Conservation (phyloP, 2,329 filamentous ascomycete species). For the Diaporthe citriasiana region DNA sequence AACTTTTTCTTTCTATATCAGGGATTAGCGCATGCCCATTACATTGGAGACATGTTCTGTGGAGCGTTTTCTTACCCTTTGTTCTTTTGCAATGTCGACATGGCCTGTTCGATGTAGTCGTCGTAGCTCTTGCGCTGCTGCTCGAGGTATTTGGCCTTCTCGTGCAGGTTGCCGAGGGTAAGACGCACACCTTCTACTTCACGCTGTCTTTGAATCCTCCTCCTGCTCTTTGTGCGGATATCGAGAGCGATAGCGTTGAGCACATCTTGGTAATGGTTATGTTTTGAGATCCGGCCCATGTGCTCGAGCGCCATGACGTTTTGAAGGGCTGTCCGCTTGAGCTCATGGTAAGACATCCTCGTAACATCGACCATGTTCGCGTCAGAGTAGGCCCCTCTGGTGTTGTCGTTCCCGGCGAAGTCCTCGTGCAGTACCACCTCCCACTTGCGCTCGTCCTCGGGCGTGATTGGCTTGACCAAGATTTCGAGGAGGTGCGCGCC, state of each 20-base stretch:
- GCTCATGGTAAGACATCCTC: constrained; percentile 88
- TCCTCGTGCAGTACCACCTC: constrained; percentile 85
- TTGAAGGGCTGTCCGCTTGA: constrained; percentile 93
- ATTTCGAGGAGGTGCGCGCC: constrained; percentile 95
- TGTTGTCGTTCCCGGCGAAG: constrained; percentile 75
- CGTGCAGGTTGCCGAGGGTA: constrained; percentile 81
- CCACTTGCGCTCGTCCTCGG: constrained; percentile 94
- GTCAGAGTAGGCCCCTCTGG: constrained; percentile 90
- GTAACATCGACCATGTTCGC: constrained; percentile 90
- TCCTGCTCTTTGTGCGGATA: constrained; percentile 95
- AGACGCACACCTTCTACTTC: constrained; percentile 88
- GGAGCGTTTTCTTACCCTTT: constrained; percentile 74
- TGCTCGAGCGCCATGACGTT: constrained; percentile 93
- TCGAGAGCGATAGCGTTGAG: constrained; percentile 97
- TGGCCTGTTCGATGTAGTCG: constrained; percentile 98
- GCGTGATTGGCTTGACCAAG: constrained; percentile 87
- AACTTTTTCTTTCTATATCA: constrained; percentile 84
- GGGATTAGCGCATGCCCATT: constrained; percentile 46
- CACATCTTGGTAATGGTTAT: constrained; percentile 97
- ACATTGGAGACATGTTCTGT: background rate
- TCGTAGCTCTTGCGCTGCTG: constrained; percentile 98
- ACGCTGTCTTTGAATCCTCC: constrained; percentile 89
- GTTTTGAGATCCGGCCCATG: constrained; percentile 86
- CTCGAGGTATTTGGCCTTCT: constrained; percentile 93
- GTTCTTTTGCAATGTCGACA: constrained; percentile 96